Base-by-base conservation (phyloP, 495 filamentous ascomycete species). In the Hyaloscypha hepaticicola region DNA sequence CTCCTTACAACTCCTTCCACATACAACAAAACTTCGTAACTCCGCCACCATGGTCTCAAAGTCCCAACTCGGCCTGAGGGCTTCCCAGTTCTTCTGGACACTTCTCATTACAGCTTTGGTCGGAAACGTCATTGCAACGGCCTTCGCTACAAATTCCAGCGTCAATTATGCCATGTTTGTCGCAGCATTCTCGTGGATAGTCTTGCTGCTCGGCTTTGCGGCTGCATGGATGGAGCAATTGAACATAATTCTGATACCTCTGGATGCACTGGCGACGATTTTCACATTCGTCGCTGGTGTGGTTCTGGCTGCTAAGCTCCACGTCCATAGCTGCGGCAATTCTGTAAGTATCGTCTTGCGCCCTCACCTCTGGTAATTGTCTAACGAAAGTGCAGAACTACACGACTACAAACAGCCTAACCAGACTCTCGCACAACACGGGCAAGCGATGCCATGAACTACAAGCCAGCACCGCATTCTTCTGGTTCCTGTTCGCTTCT, bases 161-260 rank as follows among this genome's bases (percentile, higher is more conserved):
- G 76, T 85, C 73, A 90, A 91, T 79, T 91, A 87, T 76, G 72
- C 77, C 70, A 88, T 90, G 75, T 90, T 88, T 72, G 78, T 80
- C 26, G 68, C 82, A 25, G 85, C 84, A n/a, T 89, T 89, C 74
- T 83, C 79, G 11, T 84, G 88, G 82, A 70, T 89, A 52, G 79
- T 85, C 16, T 78, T 90, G 16, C 67, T 90, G 71, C 88, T 86
- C 71, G 77, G 89, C 27, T 8, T 66, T n/a, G 81, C 80, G 9
- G 84, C 82, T 3, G 77, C 83, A 1, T 75, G 82, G 61, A 79
- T 79, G 57, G 72, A 78, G 0, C 71, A 73, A 67, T 78, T 83
- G 67, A 76, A 80, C 24, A 76, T 87, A 53, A 70, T 88, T 65
- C 75, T 83, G 72, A 70, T 88, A 63, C 70, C 75, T 8, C 57